Percentiles rank a stretch among this genome's conserved stretches.
Conservation (phyloP, 2,329 filamentous ascomycete genomes). For the Calycina marina region DNA sequence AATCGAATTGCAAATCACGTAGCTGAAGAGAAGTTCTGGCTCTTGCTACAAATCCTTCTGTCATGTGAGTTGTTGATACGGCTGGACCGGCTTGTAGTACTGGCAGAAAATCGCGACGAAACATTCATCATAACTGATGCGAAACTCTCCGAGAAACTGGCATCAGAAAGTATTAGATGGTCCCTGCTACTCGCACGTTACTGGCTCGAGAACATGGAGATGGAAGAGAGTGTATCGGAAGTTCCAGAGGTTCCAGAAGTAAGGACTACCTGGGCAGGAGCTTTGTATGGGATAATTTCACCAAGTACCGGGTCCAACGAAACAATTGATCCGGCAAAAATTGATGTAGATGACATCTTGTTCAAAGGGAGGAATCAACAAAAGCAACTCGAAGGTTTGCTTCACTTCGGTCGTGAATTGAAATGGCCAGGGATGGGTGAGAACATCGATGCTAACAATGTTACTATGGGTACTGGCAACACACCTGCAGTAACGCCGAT, state of each 20-base stretch:
- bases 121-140: conserved; percentile 38
- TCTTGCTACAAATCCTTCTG: conserved; percentile 49
- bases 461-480: too few species aligned
- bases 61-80: conserved; percentile 51
- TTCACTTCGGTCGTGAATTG: conserved; percentile 48
- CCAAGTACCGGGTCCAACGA: too few species aligned
- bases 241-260: too few species aligned
- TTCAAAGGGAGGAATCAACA: conserved; percentile 32
- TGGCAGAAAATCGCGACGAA: conserved; percentile 44
- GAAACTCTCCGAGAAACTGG: conserved; percentile 45
- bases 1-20: conserved; percentile 41
- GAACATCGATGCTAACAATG: too few species aligned
- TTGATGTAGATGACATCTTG: conserved; percentile 25
- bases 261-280: too few species aligned
- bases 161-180: conserved; percentile 50
- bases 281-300: too few species aligned
- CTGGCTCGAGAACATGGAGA: conserved; percentile 54
- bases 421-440: conserved; percentile 47
- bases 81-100: conserved; percentile 45
- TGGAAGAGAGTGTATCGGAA: conserved; percentile 30
- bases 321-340: too few species aligned
- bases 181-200: conserved; percentile 47
- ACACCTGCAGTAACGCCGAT: conserved; percentile 17
- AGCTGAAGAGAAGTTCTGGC: conserved; percentile 42
- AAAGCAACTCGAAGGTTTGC: conserved; percentile 44